phyloP scores from a whole-genome alignment of 1,284 basidiomycete species.

The Irpex sp. region DNA sequence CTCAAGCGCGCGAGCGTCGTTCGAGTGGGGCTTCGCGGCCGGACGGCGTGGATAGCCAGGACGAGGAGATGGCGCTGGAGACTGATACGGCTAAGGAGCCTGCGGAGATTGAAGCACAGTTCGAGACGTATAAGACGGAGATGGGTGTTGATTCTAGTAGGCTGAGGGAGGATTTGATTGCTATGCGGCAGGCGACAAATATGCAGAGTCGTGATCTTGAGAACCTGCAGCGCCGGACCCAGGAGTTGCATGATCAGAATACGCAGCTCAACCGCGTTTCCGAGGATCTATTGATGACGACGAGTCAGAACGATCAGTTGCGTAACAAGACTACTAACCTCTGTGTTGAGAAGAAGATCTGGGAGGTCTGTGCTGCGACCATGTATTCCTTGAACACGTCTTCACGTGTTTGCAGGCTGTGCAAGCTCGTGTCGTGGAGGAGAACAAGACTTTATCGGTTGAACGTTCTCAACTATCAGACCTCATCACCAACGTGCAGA shows the following conservation, averaged over 20 bases:
- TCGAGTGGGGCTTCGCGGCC: slow-evolving; percentile 11
- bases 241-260: slow-evolving; percentile 64
- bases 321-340: slow-evolving; percentile 83
- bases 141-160: slow-evolving; percentile 68
- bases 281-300: slow-evolving; percentile 57
- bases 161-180: slow-evolving; percentile 63
- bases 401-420: slow-evolving; percentile 44
- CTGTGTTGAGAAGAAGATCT: slow-evolving; percentile 87
- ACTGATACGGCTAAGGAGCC: slow-evolving; percentile 48
- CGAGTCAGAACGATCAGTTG: slow-evolving; percentile 61
- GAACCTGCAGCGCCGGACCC: slow-evolving; percentile 56
- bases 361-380: slow-evolving; percentile 86
- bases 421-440: slow-evolving; percentile 75
- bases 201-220: slow-evolving; percentile 56
- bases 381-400: neutral
- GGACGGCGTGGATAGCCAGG: slow-evolving; percentile 30
- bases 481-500: slow-evolving; percentile 83
- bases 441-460: slow-evolving; percentile 73
- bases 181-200: slow-evolving; percentile 53
- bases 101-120: slow-evolving; percentile 66
- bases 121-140: slow-evolving; percentile 75
- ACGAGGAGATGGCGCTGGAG: slow-evolving; percentile 21
- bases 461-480: slow-evolving; percentile 84
- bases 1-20: slow-evolving; percentile 34
- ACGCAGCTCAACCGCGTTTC: slow-evolving; percentile 54